Evolutionary conservation across 169 alveolate genomes (phyloP).

Genomic region (Cryptosporidium sp.): DNA sequence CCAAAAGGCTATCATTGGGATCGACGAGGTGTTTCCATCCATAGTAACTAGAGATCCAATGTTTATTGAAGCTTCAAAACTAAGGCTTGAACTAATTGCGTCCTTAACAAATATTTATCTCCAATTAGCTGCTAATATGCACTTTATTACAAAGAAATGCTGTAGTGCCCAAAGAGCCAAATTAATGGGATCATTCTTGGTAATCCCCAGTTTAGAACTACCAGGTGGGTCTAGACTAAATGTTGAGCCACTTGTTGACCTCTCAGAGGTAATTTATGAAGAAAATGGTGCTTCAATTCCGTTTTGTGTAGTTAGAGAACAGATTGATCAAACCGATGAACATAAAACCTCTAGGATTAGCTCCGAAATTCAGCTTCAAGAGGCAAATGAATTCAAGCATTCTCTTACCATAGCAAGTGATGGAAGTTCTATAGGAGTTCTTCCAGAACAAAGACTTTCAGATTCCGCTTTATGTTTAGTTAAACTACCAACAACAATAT

Average conservation of each 20-base stretch:
- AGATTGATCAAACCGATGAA: constrained; percentile 4
- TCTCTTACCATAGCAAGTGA: constrained; percentile 43
- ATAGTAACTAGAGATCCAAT: constrained; percentile 46
- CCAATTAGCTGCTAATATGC: constrained; percentile 72
- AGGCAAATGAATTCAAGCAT: constrained; percentile 31
- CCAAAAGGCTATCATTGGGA: not conserved
- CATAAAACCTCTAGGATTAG: constrained; percentile 4
- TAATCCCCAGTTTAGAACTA: constrained; percentile 22
- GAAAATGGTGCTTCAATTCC: constrained; percentile 73
- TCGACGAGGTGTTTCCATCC: constrained; percentile 50
- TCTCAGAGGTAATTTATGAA: not conserved
- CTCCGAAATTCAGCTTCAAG: constrained; percentile 59
- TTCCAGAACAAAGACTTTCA: constrained; percentile 43
- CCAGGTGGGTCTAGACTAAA: constrained; percentile 68
- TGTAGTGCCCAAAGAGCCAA: constrained; percentile 56
- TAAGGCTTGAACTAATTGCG: constrained; percentile 32
- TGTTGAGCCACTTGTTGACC: constrained; percentile 56
- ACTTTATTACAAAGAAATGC: constrained; percentile 57
- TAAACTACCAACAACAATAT: constrained; percentile 41
- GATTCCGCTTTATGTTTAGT: constrained; percentile 28
- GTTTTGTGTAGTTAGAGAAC: constrained; percentile 58
- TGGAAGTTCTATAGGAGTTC: constrained; percentile 37
- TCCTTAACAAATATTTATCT: constrained; percentile 27
- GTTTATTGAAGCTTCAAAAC: constrained; percentile 46
- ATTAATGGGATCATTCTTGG: constrained; percentile 44